phyloP scores from a whole-genome alignment of 805 yeast genomes.

The Pichia thaimueangensis region DNA sequence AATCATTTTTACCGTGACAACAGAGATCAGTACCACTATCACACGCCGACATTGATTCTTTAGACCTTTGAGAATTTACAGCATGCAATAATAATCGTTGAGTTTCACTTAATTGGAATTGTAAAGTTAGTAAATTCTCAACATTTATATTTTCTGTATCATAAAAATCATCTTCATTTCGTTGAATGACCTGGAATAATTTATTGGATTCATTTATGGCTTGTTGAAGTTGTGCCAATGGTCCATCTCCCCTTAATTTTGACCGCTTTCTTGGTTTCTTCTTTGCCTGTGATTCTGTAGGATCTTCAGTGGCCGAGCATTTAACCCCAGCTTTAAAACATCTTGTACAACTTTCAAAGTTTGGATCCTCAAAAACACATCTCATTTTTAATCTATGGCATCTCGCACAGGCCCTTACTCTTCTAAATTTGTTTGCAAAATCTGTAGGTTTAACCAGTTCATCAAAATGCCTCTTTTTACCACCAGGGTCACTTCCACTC shows the following conservation, averaged over 20 bases:
- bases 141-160: slow-evolving; percentile 19
- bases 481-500: neutral
- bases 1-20: neutral
- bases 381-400: slow-evolving; percentile 48
- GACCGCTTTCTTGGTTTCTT: slow-evolving; percentile 30
- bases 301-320: slow-evolving; percentile 47
- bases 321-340: slow-evolving; percentile 38
- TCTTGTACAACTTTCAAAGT: slow-evolving; percentile 37
- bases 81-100: slow-evolving; percentile 28
- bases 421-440: slow-evolving; percentile 42
- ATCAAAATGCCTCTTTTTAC: slow-evolving; percentile 1
- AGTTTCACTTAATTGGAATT: slow-evolving; percentile 27
- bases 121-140: slow-evolving; percentile 21
- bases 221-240: slow-evolving; percentile 23
- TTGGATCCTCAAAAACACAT: slow-evolving; percentile 45
- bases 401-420: slow-evolving; percentile 48
- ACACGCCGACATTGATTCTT: neutral
- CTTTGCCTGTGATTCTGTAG: slow-evolving; percentile 38
- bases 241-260: slow-evolving; percentile 23
- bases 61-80: slow-evolving; percentile 10
- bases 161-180: slow-evolving; percentile 5
- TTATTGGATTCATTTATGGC: slow-evolving; percentile 24
- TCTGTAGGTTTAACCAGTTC: slow-evolving; percentile 13
- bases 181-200: slow-evolving; percentile 21
- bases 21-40: no score